Evolutionary conservation across 1,284 basidiomycete species (phyloP).

Genomic region (Thelephora terrestris): DNA sequence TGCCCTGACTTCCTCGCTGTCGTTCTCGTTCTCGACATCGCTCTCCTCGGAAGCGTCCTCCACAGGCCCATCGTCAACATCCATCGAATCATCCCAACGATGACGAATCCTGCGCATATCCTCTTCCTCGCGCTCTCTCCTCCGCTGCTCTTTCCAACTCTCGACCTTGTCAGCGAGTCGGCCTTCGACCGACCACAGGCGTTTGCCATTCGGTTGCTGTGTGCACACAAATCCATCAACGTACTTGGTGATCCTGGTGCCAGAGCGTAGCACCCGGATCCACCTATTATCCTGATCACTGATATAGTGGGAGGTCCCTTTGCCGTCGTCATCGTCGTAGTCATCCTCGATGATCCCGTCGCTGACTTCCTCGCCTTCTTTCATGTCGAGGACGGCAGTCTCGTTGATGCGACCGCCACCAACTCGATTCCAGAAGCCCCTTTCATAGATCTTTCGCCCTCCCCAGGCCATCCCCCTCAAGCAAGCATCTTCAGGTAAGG

Average conservation of each 20-base stretch:
- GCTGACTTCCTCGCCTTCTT: constrained; percentile 37
- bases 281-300: constrained; percentile 41
- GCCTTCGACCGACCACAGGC: constrained; percentile 62
- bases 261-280: constrained; percentile 66
- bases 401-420: constrained; percentile 60
- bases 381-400: constrained; percentile 67
- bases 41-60: constrained; percentile 31
- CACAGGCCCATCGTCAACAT: constrained; percentile 47
- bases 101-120: constrained; percentile 50
- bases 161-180: constrained; percentile 59
- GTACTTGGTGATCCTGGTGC: constrained; percentile 55
- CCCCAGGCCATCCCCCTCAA: constrained; percentile 94
- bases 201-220: constrained; percentile 32
- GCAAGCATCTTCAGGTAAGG: constrained; percentile 93
- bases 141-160: constrained; percentile 61
- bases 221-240: constrained; percentile 70
- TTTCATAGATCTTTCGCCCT: constrained; percentile 77
- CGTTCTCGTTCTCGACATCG: constrained; percentile 49
- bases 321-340: constrained; percentile 36
- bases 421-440: constrained; percentile 71
- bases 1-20: constrained; percentile 64
- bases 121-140: constrained; percentile 53
- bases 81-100: constrained; percentile 58
- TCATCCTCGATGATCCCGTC: constrained; percentile 80
- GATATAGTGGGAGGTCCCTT: background rate